These are phyloP conservation scores for Fimicolochytrium jonesii DNA, from an alignment of 192 early-diverging fungal genomes.

Conservation along the genomic window DNA sequence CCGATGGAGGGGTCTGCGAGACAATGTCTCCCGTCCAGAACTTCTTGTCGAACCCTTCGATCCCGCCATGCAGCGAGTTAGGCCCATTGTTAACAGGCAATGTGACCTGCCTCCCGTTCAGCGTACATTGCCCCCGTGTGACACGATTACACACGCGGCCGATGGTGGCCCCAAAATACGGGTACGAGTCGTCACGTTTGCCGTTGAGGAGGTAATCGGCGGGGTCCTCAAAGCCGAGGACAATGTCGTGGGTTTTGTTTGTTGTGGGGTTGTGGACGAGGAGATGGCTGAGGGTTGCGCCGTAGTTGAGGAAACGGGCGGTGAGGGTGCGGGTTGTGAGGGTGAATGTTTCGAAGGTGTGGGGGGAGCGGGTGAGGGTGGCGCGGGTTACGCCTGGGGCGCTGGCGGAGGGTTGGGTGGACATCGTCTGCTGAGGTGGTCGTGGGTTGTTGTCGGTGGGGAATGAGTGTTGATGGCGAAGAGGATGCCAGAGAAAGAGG, in stretches of 20 bases:
- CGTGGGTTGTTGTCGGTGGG: too few relatives aligned
- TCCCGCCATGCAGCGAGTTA: constrained; percentile 81
- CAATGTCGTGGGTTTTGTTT: constrained; percentile 56
- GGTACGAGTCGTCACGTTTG: constrained; percentile 40
- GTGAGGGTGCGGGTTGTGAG: not conserved
- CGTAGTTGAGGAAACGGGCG: constrained; percentile 21
- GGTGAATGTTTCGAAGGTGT: not conserved
- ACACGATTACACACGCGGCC: constrained; percentile 76
- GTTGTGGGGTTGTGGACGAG: constrained; percentile 53
- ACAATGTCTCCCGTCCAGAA: constrained; percentile 52
- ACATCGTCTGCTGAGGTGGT: too few relatives aligned
- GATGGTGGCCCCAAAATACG: constrained; percentile 76
- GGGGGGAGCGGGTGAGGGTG: too few relatives aligned
- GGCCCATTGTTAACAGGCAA: constrained; percentile 67
- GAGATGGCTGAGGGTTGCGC: constrained; percentile 66
- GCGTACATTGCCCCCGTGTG: constrained; percentile 53
- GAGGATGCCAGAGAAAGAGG: too few relatives aligned
- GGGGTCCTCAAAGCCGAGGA: constrained; percentile 62
- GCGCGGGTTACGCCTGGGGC: too few relatives aligned
- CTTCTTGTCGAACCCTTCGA: constrained; percentile 66
- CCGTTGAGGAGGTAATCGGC: constrained; percentile 36
- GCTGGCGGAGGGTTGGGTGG: too few relatives aligned
- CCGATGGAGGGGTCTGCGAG: constrained; percentile 38
- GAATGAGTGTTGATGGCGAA: too few relatives aligned
- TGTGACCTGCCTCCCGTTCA: constrained; percentile 53